Base-by-base conservation (phyloP, 2,329 filamentous ascomycete species). In the Pseudocercospora pini-densiflorae region DNA sequence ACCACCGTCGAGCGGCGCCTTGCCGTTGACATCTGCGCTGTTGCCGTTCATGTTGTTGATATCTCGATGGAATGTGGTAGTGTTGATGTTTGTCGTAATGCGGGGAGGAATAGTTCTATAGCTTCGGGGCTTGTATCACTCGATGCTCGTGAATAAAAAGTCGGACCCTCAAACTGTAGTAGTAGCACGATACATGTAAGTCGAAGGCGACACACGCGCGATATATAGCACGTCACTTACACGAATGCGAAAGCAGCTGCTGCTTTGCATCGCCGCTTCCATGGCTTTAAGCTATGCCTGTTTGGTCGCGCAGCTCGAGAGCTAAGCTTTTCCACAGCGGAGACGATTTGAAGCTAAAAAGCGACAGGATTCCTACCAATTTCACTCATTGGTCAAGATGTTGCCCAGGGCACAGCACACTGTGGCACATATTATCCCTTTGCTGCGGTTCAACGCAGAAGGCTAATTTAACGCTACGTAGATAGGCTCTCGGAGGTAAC, bases 1-100 rank as follows among this genome's bases (percentile, higher is more conserved):
- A 63, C 71, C 68, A 45, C 71, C 58, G 33, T 71, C 71, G 63
- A 74, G 33, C 21, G 74, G 74, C 61, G 79, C 78, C 73, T 82
- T 82, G 74, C 80, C 78, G 69, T 78, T 78, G 63, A 59, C 45
- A 53, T 64, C 65, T 47, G 63, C 60, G 27, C 57, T 47, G 24
- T 55, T 55, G 51, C 63, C 60, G 68, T 68, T 70, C 68, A 72
- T 72, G 24, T 24, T 69, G 64, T 43, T 43, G 55, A 27, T 24
- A 51, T 60, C 61, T 61, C 23, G 21, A 49, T 59, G 62, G 31
- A 27, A 63, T 63, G 19, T 23, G 23, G 14, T 53, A 21, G 16
- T 54, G 58, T 10, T 60, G 55, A 29, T 33, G 59, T 59, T 27
- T 53, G 43, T 40, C 12, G 57, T 29, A 47, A 27, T 12, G 55